These are phyloP conservation scores for Beauveria sp. DNA, from an alignment of 2,329 filamentous ascomycete genomes.

Conservation along the genomic window DNA sequence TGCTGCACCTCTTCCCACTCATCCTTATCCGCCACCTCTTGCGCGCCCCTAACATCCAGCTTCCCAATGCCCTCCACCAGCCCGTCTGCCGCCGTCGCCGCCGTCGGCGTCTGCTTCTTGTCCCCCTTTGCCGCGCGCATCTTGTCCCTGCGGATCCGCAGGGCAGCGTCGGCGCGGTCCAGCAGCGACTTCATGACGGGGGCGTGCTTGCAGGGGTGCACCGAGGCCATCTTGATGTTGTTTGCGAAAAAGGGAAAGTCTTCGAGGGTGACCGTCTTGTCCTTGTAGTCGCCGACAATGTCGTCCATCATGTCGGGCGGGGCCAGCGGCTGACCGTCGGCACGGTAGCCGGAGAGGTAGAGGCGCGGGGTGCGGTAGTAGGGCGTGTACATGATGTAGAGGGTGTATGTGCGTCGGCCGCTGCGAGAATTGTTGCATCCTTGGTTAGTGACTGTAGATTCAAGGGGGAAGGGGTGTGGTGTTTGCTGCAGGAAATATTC, in stretches of 20 bases:
- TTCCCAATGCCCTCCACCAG: slow-evolving; percentile 74
- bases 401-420: slow-evolving; percentile 83
- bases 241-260: slow-evolving; percentile 94
- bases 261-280: slow-evolving; percentile 97
- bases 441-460: no score
- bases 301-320: slow-evolving; percentile 92
- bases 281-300: slow-evolving; percentile 92
- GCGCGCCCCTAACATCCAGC: slow-evolving; percentile 48
- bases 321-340: slow-evolving; percentile 70
- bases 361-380: slow-evolving; percentile 95
- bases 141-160: slow-evolving; percentile 83
- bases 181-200: slow-evolving; percentile 97
- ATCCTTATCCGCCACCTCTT: slow-evolving; percentile 31
- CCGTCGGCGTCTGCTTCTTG: neutral
- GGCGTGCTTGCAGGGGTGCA: slow-evolving; percentile 96
- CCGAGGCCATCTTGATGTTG: slow-evolving; percentile 89
- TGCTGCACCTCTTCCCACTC: slow-evolving; percentile 61
- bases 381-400: slow-evolving; percentile 96
- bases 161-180: slow-evolving; percentile 86
- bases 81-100: slow-evolving; percentile 57
- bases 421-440: slow-evolving; percentile 33
- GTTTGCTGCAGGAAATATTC: neutral
- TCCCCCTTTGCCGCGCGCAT: slow-evolving; percentile 42
- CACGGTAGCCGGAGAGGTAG: slow-evolving; percentile 85
- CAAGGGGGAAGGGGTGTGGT: no score